Evolutionary conservation across 495 filamentous ascomycete genomes (phyloP).

Genomic region (Copromyces sp.): DNA sequence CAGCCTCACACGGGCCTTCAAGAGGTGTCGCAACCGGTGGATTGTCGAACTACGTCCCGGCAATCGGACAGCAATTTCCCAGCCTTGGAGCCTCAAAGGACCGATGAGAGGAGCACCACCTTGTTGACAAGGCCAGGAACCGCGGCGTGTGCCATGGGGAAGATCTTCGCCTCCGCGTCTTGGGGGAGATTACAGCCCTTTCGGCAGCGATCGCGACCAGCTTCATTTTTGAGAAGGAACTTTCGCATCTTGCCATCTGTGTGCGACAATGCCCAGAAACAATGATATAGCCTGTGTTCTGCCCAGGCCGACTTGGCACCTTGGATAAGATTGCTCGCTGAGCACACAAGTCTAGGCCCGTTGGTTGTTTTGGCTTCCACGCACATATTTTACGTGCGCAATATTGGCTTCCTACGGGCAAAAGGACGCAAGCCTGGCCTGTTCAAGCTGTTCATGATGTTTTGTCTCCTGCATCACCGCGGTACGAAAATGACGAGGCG

Average conservation of each 20-base stretch:
- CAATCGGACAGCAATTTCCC: background rate
- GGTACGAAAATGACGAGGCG: background rate
- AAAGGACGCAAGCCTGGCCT: background rate
- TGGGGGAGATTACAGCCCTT: background rate
- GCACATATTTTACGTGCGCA: background rate
- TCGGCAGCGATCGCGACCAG: background rate
- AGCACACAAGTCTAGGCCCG: slow-evolving; percentile 1
- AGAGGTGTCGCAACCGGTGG: background rate
- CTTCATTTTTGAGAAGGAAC: background rate
- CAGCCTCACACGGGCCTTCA: background rate
- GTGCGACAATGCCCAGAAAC: slow-evolving; percentile 22
- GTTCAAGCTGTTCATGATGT: background rate
- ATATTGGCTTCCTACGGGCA: background rate
- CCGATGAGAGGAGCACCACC: background rate
- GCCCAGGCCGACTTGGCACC: slow-evolving; percentile 21
- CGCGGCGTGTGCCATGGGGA: background rate
- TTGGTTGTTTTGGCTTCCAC: background rate
- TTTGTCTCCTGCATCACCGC: background rate
- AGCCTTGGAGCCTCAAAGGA: background rate
- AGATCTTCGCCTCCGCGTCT: background rate
- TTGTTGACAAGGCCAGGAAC: background rate
- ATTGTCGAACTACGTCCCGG: background rate
- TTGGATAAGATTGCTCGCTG: slow-evolving; percentile 23
- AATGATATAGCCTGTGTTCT: slow-evolving; percentile 12
- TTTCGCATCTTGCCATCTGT: background rate